Evolutionary conservation across 2,329 filamentous ascomycete species (phyloP).

Genomic region (Ophiognomonia clavigignenti-juglandacearum): DNA sequence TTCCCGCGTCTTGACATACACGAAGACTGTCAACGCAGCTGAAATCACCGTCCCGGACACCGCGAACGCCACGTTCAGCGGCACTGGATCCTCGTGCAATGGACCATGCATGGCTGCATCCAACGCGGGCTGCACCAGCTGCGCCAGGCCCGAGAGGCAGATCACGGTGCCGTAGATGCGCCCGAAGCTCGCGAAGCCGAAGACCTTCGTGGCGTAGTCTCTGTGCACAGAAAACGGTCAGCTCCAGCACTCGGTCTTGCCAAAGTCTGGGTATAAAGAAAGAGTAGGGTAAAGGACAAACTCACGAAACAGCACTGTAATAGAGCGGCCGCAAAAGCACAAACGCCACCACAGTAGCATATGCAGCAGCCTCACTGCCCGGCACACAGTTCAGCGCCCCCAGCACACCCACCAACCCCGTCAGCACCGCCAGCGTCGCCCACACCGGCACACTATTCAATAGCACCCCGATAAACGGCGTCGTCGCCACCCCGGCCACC

Average conservation of each 20-base stretch:
- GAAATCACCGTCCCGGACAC: conserved; percentile 50
- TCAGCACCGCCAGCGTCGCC: conserved; percentile 53
- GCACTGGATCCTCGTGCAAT: conserved; percentile 58
- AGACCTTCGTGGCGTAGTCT: conserved; percentile 75
- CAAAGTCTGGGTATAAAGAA: neutral
- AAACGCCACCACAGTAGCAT: conserved; percentile 63
- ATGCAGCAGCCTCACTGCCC: conserved; percentile 46
- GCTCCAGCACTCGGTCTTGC: neutral
- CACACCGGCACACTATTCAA: conserved; percentile 64
- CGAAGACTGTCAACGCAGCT: conserved; percentile 48
- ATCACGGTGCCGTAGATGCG: conserved; percentile 75
- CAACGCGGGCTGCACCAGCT: conserved; percentile 65
- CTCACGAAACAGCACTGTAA: conserved; percentile 66
- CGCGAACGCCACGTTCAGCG: conserved; percentile 58
- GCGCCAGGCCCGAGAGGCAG: conserved; percentile 66
- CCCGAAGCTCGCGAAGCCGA: conserved; percentile 72
- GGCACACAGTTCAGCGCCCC: conserved; percentile 57
- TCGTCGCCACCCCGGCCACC: conserved; percentile 61
- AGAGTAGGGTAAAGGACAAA: neutral
- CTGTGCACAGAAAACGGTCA: conserved; percentile 20
- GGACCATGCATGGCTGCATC: conserved; percentile 62
- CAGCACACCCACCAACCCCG: conserved; percentile 54
- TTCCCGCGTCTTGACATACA: conserved; percentile 26
- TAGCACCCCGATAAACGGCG: conserved; percentile 67
- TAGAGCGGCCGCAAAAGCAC: conserved; percentile 71